Conservation (phyloP, 208 protist genomes). For the Crithidia fasciculata region DNA sequence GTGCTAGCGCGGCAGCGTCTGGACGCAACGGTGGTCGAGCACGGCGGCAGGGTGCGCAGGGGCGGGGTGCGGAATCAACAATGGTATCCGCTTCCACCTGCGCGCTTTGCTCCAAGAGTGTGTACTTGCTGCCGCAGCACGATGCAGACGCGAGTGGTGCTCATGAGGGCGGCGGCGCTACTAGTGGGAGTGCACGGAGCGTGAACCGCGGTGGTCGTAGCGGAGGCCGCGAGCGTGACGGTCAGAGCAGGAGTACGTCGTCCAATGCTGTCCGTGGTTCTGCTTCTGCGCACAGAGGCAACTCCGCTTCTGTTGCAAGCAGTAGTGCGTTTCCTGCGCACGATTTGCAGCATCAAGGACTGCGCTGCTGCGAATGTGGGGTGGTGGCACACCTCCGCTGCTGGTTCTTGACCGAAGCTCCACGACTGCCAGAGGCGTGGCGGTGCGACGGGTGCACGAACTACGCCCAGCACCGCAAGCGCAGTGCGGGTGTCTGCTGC, state of each 20-base stretch:
- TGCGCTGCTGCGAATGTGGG: constrained; percentile 59
- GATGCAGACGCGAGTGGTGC: neutral
- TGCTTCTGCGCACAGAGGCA: no score
- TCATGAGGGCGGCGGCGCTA: neutral
- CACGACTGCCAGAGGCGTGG: constrained; percentile 47
- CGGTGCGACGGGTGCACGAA: constrained; percentile 63
- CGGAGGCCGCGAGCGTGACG: constrained; percentile 13
- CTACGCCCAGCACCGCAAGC: constrained; percentile 31
- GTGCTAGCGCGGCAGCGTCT: no score
- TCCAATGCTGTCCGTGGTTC: neutral
- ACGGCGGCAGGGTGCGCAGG: constrained; percentile 7
- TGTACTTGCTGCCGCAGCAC: constrained; percentile 19
- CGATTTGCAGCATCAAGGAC: constrained; percentile 29
- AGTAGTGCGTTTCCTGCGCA: constrained; percentile 1
- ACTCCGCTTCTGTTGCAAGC: no score
- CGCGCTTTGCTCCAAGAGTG: constrained; percentile 40
- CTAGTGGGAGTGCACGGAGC: neutral
- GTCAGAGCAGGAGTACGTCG: neutral
- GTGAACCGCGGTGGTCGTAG: neutral
- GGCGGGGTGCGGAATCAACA: neutral
- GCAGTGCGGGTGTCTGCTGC: constrained; percentile 40
- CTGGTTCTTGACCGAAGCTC: constrained; percentile 59
- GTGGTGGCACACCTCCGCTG: constrained; percentile 62
- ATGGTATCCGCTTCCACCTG: constrained; percentile 12
- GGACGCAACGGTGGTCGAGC: neutral